These are phyloP conservation scores for Dendryphion nanum DNA, from an alignment of 2,329 filamentous ascomycete genomes.

Conservation along the genomic window DNA sequence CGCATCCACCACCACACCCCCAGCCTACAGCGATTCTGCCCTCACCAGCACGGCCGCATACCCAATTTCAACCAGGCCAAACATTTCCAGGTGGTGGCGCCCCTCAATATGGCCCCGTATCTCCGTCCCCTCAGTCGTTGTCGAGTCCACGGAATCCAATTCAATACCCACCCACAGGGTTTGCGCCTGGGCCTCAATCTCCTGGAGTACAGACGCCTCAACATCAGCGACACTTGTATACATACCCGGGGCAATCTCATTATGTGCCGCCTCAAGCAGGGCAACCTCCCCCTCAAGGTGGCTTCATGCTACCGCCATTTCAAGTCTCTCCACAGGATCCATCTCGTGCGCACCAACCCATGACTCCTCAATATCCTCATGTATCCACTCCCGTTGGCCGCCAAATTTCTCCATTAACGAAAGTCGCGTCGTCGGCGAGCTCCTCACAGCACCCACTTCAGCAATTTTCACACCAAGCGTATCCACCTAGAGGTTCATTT, in stretches of 20 bases:
- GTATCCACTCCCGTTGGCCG: constrained; percentile 28
- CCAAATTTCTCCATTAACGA: constrained; percentile 1
- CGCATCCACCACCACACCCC: constrained; percentile 11
- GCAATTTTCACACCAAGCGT: constrained; percentile 22
- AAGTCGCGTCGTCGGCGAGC: constrained; percentile 14
- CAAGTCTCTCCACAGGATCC: constrained; percentile 47
- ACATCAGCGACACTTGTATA: constrained; percentile 31
- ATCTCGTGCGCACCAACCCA: constrained; percentile 36
- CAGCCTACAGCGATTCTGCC: constrained; percentile 37
- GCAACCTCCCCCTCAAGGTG: constrained; percentile 42
- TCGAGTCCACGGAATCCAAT: constrained; percentile 24
- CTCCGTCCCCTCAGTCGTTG: constrained; percentile 15
- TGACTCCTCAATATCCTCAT: constrained; percentile 25
- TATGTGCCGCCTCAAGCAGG: constrained; percentile 31
- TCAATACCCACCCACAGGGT: constrained; percentile 26
- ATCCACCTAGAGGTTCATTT: constrained; percentile 20
- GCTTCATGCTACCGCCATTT: constrained; percentile 50
- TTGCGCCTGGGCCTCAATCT: constrained; percentile 28
- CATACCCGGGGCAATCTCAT: constrained; percentile 26
- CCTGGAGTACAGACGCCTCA: constrained; percentile 32
- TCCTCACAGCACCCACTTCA: constrained; percentile 12
- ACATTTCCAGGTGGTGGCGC: constrained; percentile 21
- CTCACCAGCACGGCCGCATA: constrained; percentile 33
- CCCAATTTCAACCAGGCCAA: constrained; percentile 23
- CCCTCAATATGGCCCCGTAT: constrained; percentile 25